phyloP scores from a whole-genome alignment of 2,329 filamentous ascomycete species.

The Lecanosticta acicola region DNA sequence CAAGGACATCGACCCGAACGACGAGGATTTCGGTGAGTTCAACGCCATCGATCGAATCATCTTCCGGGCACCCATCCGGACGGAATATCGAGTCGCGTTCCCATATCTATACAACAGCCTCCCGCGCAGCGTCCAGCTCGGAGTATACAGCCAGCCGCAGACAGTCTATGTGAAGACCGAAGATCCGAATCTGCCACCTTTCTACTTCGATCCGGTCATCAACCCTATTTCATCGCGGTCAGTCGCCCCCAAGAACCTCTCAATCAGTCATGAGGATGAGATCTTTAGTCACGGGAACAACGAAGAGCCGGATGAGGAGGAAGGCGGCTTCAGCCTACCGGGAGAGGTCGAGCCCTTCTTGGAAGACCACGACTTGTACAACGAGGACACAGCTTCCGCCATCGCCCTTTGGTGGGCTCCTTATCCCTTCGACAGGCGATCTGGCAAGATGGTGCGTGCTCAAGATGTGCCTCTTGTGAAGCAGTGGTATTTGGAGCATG shows the following conservation, averaged over 20 bases:
- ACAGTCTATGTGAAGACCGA: constrained; percentile 84
- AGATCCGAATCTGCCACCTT: constrained; percentile 83
- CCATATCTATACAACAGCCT: constrained; percentile 95
- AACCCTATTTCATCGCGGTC: constrained; percentile 95
- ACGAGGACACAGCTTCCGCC: constrained; percentile 79
- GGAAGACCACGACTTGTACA: constrained; percentile 81
- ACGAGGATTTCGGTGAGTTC: constrained; percentile 99
- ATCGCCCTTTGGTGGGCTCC: constrained; percentile 98
- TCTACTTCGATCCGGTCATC: constrained; percentile 96
- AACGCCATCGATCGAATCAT: constrained; percentile 99
- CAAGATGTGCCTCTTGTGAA: constrained; percentile 96
- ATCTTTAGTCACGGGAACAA: constrained; percentile 79
- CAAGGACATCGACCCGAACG: constrained; percentile 97
- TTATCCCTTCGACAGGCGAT: constrained; percentile 89
- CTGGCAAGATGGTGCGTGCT: constrained; percentile 90
- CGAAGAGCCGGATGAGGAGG: constrained; percentile 62
- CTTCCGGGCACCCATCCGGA: constrained; percentile 89
- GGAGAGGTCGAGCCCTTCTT: constrained; percentile 79
- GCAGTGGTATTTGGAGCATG: constrained; percentile 97
- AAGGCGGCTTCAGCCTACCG: constrained; percentile 65
- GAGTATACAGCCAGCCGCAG: constrained; percentile 92
- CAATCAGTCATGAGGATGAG: constrained; percentile 85
- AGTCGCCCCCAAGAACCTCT: constrained; percentile 90
- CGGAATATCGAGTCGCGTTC: constrained; percentile 90
- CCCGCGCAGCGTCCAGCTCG: constrained; percentile 84